Evolutionary conservation across 169 alveolate genomes (phyloP), one percentile per base, ranked within the genome.

Genomic region (Amoebophrya sp.): DNA sequence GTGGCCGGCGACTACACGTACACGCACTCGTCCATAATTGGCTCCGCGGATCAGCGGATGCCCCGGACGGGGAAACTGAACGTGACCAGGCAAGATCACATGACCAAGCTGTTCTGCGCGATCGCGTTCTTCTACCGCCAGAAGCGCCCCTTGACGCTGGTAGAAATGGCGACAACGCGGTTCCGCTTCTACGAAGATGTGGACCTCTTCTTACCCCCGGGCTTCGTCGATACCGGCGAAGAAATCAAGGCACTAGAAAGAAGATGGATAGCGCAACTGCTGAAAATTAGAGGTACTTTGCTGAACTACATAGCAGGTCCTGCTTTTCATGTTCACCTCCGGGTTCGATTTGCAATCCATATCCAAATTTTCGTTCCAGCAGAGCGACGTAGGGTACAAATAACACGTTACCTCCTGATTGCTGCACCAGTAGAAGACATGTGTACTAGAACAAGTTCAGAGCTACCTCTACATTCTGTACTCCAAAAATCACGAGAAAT

Each of bases 51-150:
- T 25, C 83, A 66, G 32, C 83, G 83, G 29, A 66, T 66, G 83
- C 83, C 83, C 1, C 83, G 83, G 35, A 66, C 35, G 7, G 83
- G 83, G 39, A 66, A 66, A n/a, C 83, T 66, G 39, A 66, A 66
- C 35, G 35, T 66, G 29, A 66, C 83, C 35, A 2, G 83, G 2
- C 35, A 25, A 25, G 83, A 66, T 25, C 18, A 66, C 83, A 66
- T 66, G 83, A 66, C 83, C 32, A 66, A 66, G 83, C 83, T 66
- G 83, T 66, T 25, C 35, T 66, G 83, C 35, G 83, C 83, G 35
- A 25, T 66, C 1, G 1, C 35, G 12, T 66, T 66, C 32, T 66
- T 66, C 35, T 66, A 12, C 32, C 29, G 83, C 7, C 83, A 66
- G 35, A 66, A 66, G 32, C 29, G 83, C 2, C 83, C 83, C 10